These are phyloP conservation scores for Podosphaera fusca DNA, from an alignment of 2,329 filamentous ascomycete genomes.

Conservation along the genomic window DNA sequence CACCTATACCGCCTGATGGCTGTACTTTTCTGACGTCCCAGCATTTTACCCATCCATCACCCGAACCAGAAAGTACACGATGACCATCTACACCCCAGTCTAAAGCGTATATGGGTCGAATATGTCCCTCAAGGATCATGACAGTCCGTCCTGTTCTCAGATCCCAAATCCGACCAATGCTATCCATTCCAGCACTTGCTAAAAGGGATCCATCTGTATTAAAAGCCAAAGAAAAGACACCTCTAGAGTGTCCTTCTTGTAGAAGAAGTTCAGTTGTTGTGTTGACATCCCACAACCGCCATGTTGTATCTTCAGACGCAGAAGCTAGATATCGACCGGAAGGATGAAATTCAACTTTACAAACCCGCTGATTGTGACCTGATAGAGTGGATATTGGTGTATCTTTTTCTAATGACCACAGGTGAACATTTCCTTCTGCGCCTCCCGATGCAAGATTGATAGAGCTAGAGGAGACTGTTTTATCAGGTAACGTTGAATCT, in stretches of 20 bases:
- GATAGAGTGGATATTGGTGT: constrained; percentile 62
- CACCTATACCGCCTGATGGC: constrained; percentile 63
- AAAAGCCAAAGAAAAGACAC: constrained; percentile 77
- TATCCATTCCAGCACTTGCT: constrained; percentile 81
- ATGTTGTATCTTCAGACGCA: constrained; percentile 87
- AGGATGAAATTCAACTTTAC: constrained; percentile 82
- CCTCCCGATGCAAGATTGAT: constrained; percentile 82
- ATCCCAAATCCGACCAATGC: constrained; percentile 90
- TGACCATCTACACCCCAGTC: constrained; percentile 87
- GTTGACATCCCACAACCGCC: constrained; percentile 86
- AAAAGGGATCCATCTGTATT: constrained; percentile 77
- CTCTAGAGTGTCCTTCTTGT: constrained; percentile 85
- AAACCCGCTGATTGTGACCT: constrained; percentile 72
- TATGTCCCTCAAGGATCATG: constrained; percentile 75
- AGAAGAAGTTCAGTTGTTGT: constrained; percentile 63
- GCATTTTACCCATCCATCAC: constrained; percentile 90
- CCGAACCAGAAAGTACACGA: constrained; percentile 77
- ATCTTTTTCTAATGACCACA: constrained; percentile 77
- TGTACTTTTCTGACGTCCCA: constrained; percentile 90
- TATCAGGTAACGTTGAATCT: constrained; percentile 47
- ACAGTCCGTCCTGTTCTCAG: constrained; percentile 75
- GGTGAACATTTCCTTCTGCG: constrained; percentile 63
- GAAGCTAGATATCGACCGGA: constrained; percentile 77
- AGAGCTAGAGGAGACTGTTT: constrained; percentile 44
- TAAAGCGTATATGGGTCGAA: constrained; percentile 77